A percentile compares a stretch with the other conserved stretches of the same genome.
Conservation (phyloP, 768 basidiomycete species). For the Pisolithus albus region DNA sequence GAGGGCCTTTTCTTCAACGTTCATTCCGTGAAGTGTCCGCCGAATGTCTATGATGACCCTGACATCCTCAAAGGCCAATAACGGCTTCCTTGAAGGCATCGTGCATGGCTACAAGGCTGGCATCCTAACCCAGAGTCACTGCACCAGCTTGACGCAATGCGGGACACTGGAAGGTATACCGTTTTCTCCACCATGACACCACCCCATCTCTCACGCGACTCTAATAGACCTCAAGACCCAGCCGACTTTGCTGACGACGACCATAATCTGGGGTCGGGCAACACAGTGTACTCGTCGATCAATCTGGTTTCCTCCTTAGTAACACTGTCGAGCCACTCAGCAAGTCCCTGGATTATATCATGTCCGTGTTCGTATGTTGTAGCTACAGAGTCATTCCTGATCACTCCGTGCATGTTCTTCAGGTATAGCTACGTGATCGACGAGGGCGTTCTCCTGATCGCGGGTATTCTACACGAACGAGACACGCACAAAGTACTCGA, state of each 20-base stretch:
- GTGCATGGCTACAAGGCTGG: too few species aligned
- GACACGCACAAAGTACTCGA: conserved; percentile 96
- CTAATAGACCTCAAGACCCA: conserved; percentile 86
- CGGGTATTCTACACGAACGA: conserved; percentile 93
- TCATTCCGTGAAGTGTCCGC: conserved; percentile 1
- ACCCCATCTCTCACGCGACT: conserved; percentile 2
- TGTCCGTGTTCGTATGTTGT: conserved; percentile 47
- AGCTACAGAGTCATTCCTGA: conserved; percentile 2
- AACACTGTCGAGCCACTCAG: conserved; percentile 88
- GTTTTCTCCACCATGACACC: neutral
- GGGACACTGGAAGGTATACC: too few species aligned
- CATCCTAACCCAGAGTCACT: conserved; percentile 44
- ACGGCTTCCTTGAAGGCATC: too few species aligned
- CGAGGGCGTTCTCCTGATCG: conserved; percentile 95
- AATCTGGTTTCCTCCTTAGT: conserved; percentile 88
- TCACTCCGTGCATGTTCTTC: conserved; percentile 7
- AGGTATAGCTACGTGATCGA: conserved; percentile 99
- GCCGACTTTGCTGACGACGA: conserved; percentile 81
- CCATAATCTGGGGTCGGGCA: conserved; percentile 92
- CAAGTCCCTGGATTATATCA: conserved; percentile 96
- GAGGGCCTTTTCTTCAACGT: conserved; percentile 73
- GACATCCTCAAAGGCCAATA: too few species aligned
- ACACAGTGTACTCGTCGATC: conserved; percentile 92
- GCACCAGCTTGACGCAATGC: conserved; percentile 49
- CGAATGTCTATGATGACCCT: too few species aligned